These are phyloP conservation scores for Vicia sativa DNA, from an alignment of 306 rosid genomes.

Conservation along the genomic window DNA sequence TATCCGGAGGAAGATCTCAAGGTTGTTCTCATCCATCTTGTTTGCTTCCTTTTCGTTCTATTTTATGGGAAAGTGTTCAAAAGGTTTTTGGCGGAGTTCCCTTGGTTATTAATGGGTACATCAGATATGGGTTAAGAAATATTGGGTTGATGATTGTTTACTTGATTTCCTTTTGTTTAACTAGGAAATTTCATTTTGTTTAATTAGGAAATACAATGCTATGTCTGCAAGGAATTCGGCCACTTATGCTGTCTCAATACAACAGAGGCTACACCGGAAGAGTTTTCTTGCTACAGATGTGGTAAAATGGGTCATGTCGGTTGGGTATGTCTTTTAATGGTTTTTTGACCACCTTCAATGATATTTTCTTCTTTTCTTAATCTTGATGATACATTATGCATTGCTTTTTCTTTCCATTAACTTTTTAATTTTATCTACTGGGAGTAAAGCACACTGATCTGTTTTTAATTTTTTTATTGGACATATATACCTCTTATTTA, in stretches of 20 bases:
- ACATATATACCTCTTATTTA: background rate
- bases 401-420: background rate
- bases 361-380: background rate
- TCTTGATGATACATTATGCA: background rate
- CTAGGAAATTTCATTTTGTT: conserved; percentile 47
- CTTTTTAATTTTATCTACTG: background rate
- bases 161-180: conserved; percentile 22
- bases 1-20: conserved; percentile 69
- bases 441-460: background rate
- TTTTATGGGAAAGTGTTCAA: conserved; percentile 25
- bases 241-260: conserved; percentile 75
- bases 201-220: conserved; percentile 74
- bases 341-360: background rate
- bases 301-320: conserved; percentile 87
- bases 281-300: conserved; percentile 82
- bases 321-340: conserved; percentile 60
- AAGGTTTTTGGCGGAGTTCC: conserved; percentile 8
- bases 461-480: background rate
- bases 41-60: conserved; percentile 4
- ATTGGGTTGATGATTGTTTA: conserved; percentile 13
- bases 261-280: conserved; percentile 40
- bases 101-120: conserved; percentile 11
- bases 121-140: conserved; percentile 9
- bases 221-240: conserved; percentile 76
- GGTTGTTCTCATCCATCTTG: conserved; percentile 49